A percentile compares a stretch with the other conserved stretches of the same genome.
phyloP scores from a whole-genome alignment of 192 early-diverging fungal genomes.

The Blastocladiella britannica region DNA sequence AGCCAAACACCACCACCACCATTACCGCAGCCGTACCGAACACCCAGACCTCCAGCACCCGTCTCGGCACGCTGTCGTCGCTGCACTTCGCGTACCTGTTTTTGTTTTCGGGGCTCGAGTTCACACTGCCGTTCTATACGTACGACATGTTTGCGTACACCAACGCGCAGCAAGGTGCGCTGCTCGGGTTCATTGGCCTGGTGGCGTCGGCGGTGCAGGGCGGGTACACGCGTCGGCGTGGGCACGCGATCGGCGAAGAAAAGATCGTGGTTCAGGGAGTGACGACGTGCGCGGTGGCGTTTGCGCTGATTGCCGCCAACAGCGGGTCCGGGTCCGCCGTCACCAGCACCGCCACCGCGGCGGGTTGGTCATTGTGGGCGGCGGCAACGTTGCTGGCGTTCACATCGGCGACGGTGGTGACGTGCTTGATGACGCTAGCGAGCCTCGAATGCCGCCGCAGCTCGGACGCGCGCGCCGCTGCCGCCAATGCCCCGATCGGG shows the following conservation, averaged over 20 bases:
- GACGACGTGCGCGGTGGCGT: constrained; percentile 36
- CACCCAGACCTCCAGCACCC: constrained; percentile 1
- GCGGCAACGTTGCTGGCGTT: constrained; percentile 38
- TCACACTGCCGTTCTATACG: constrained; percentile 89
- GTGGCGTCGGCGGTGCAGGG: constrained; percentile 76
- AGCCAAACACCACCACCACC: neutral
- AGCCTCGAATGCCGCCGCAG: constrained; percentile 30
- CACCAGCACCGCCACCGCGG: constrained; percentile 3
- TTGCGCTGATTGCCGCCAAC: constrained; percentile 29
- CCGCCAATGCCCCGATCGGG: neutral
- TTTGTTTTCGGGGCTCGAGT: constrained; percentile 95
- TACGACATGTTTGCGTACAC: constrained; percentile 73
- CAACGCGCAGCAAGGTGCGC: constrained; percentile 68
- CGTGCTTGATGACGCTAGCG: constrained; percentile 60
- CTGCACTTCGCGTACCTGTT: constrained; percentile 78
- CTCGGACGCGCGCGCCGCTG: constrained; percentile 10
- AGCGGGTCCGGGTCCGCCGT: constrained; percentile 3
- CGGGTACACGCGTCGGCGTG: constrained; percentile 65
- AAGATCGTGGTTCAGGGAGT: constrained; percentile 60
- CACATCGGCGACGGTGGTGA: constrained; percentile 87
- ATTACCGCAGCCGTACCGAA: neutral
- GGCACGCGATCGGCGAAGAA: constrained; percentile 44
- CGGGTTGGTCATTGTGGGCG: constrained; percentile 9
- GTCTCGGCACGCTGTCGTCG: constrained; percentile 24
- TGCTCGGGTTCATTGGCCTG: constrained; percentile 75